Conservation (phyloP, 2,329 filamentous ascomycete genomes). For the Cladophialophora yegresii region DNA sequence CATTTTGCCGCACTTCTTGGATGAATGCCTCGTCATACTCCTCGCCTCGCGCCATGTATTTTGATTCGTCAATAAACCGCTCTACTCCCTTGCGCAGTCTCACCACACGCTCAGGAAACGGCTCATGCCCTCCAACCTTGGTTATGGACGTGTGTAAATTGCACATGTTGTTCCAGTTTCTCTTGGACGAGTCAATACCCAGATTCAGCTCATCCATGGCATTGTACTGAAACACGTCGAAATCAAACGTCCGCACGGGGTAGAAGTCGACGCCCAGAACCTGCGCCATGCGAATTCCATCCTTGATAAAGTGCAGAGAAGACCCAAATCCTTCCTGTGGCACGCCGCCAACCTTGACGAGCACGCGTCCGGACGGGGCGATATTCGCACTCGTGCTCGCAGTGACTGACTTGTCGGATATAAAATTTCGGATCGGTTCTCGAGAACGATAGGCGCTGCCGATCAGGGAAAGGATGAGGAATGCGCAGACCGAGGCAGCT, state of each 20-base stretch:
- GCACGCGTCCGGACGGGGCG: not conserved
- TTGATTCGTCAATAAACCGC: conserved; percentile 5
- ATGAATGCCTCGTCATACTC: conserved; percentile 3
- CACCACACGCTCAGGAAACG: conserved; percentile 4
- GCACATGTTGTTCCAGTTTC: conserved; percentile 11
- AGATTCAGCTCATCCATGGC: conserved; percentile 11
- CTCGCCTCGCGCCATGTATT: conserved; percentile 1
- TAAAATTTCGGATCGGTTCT: not conserved
- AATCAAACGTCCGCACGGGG: conserved; percentile 4
- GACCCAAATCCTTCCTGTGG: conserved; percentile 9
- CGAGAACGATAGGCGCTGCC: not conserved
- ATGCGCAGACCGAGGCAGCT: not conserved
- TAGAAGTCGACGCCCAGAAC: conserved; percentile 7
- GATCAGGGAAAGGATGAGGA: not conserved
- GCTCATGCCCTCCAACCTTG: conserved; percentile 6
- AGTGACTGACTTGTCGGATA: not conserved
- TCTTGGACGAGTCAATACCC: conserved; percentile 1
- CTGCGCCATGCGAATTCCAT: conserved; percentile 4
- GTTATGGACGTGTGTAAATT: conserved; percentile 6
- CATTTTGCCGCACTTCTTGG: not conserved
- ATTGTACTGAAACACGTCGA: conserved; percentile 8
- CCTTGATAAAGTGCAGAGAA: conserved; percentile 6
- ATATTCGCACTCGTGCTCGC: not conserved
- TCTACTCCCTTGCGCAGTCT: conserved; percentile 2
- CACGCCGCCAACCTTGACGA: conserved; percentile 7